These are phyloP conservation scores for Hydnum rufescens DNA, from an alignment of 768 basidiomycete genomes.

Conservation along the genomic window DNA sequence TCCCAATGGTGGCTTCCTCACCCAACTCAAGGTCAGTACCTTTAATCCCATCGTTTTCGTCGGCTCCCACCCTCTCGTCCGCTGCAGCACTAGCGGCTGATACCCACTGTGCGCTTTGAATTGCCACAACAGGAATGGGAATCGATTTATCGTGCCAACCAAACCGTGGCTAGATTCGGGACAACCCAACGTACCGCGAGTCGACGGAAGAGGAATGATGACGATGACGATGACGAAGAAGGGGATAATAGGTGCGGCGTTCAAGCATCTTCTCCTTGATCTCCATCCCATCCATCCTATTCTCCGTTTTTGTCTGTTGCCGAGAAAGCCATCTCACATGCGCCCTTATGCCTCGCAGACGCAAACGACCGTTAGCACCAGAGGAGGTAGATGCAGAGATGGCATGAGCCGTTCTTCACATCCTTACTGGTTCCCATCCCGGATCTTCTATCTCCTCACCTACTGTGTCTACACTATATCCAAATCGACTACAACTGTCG, in stretches of 20 bases:
- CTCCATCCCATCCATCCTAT: too few species aligned
- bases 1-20: conserved; percentile 78
- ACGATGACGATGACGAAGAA: conserved; percentile 51
- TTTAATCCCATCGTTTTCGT: not conserved
- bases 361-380: too few species aligned
- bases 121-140: conserved; percentile 57
- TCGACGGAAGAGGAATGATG: conserved; percentile 37
- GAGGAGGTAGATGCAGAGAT: too few species aligned
- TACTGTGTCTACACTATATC: too few species aligned
- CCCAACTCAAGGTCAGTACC: conserved; percentile 61
- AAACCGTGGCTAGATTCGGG: conserved; percentile 38
- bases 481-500: too few species aligned
- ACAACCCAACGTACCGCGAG: conserved; percentile 24
- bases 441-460: too few species aligned
- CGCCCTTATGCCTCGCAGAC: too few species aligned
- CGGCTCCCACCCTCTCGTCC: not conserved
- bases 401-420: too few species aligned
- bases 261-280: too few species aligned
- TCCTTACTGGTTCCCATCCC: too few species aligned
- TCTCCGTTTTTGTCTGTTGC: too few species aligned
- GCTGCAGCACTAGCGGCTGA: not conserved
- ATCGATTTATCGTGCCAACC: conserved; percentile 68
- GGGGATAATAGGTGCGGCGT: conserved; percentile 15
- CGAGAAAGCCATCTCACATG: too few species aligned
- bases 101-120: not conserved